Evolutionary conservation across 2,329 filamentous ascomycete genomes (phyloP).

Genomic region (Stagonosporopsis chrysanthemi): DNA sequence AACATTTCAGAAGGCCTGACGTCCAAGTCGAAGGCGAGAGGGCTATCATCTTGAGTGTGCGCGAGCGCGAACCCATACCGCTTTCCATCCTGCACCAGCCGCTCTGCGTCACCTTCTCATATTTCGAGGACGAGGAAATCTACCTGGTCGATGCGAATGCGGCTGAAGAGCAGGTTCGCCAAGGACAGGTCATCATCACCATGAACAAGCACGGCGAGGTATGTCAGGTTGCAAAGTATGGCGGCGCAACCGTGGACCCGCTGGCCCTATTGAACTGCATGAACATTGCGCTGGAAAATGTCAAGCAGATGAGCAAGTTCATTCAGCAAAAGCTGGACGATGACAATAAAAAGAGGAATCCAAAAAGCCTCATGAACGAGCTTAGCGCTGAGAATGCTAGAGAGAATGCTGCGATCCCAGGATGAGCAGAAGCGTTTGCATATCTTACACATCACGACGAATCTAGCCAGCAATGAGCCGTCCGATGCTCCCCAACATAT

Average conservation of each 20-base stretch:
- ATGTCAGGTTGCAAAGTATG: conserved; percentile 89
- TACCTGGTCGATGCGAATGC: conserved; percentile 75
- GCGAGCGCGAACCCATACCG: conserved; percentile 88
- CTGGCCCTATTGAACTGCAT: conserved; percentile 78
- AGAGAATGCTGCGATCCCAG: conserved; percentile 51
- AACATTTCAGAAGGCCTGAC: conserved; percentile 91
- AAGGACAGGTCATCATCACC: conserved; percentile 79
- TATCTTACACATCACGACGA: conserved; percentile 24
- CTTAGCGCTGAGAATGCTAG: conserved; percentile 86
- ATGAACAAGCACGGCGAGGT: conserved; percentile 90
- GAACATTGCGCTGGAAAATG: conserved; percentile 76
- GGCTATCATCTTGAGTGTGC: conserved; percentile 81
- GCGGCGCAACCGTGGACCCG: conserved; percentile 83
- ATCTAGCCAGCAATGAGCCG: conserved; percentile 19
- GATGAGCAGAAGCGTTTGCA: conserved; percentile 4
- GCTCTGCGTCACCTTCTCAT: conserved; percentile 88
- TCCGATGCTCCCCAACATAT: conserved; percentile 8
- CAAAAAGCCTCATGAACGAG: conserved; percentile 80
- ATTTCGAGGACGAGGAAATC: conserved; percentile 76
- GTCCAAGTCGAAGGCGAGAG: conserved; percentile 84
- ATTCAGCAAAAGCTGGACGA: conserved; percentile 77
- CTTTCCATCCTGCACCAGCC: conserved; percentile 92
- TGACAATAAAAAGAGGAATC: conserved; percentile 79
- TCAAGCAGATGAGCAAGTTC: conserved; percentile 77
- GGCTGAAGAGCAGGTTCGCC: conserved; percentile 78